phyloP scores from a whole-genome alignment of 257 asterid genomes.

The Paulownia fortunei region DNA sequence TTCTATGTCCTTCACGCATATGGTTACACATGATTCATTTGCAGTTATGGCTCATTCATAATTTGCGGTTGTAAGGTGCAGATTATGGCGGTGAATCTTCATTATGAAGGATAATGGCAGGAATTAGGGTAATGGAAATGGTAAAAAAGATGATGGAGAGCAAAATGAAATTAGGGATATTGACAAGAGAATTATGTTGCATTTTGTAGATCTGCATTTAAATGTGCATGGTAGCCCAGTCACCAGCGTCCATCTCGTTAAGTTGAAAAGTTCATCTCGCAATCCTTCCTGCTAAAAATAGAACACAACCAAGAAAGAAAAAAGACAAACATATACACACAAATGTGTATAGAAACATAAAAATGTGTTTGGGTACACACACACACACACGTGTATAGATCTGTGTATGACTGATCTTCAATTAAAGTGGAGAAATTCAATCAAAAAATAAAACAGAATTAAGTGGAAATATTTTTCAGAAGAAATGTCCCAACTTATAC shows the following conservation, averaged over 20 bases:
- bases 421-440: neutral
- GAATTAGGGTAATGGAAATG: neutral
- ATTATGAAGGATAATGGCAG: too few relatives aligned
- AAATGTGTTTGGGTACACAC: neutral
- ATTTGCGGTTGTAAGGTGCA: too few relatives aligned
- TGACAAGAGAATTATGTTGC: neutral
- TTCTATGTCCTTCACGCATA: constrained; percentile 12
- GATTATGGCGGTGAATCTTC: too few relatives aligned
- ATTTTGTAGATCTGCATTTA: neutral
- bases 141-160: neutral
- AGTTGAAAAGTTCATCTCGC: neutral
- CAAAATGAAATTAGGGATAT: neutral
- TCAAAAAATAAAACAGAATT: too few relatives aligned
- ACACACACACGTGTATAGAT: neutral
- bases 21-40: constrained; percentile 14
- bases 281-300: neutral
- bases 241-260: neutral
- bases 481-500: too few relatives aligned
- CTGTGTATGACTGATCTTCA: neutral
- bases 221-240: neutral
- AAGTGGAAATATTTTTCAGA: too few relatives aligned
- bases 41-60: too few relatives aligned
- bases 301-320: neutral
- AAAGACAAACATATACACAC: neutral
- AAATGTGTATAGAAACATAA: neutral